phyloP scores from a whole-genome alignment of 768 basidiomycete genomes.

The Tephrocybe rancida region DNA sequence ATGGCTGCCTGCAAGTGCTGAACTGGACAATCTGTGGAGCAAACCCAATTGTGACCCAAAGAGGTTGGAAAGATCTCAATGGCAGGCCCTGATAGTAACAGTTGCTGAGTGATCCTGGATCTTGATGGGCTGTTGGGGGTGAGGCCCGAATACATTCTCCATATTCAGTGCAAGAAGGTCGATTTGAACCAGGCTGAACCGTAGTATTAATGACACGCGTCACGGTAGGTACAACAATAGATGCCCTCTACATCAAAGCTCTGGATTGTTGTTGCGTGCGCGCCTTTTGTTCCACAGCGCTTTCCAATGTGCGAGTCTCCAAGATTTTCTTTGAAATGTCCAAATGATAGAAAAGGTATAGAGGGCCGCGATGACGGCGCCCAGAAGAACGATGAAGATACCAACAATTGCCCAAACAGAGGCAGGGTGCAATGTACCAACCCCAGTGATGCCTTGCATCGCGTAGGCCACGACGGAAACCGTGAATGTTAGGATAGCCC shows the following conservation, averaged over 20 bases:
- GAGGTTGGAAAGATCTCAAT: too few relatives aligned
- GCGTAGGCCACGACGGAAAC: conserved; percentile 47
- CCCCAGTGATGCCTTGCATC: conserved; percentile 33
- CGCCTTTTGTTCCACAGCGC: conserved; percentile 15
- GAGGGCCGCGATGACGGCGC: conserved; percentile 39
- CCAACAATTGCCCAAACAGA: conserved; percentile 44
- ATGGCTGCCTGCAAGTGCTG: too few relatives aligned
- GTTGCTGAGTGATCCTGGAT: too few relatives aligned
- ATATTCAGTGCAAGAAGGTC: too few relatives aligned
- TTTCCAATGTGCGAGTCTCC: conserved; percentile 21
- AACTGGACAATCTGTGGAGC: too few relatives aligned
- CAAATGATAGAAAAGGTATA: conserved; percentile 55
- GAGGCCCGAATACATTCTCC: too few relatives aligned
- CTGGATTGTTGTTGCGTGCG: not conserved
- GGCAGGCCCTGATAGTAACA: too few relatives aligned
- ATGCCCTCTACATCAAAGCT: not conserved
- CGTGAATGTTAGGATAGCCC: conserved; percentile 54
- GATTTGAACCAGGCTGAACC: too few relatives aligned
- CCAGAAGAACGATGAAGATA: conserved; percentile 41
- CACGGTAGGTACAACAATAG: too few relatives aligned
- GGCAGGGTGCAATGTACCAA: conserved; percentile 21
- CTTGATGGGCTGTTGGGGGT: too few relatives aligned
- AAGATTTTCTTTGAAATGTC: conserved; percentile 38
- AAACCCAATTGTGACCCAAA: too few relatives aligned
- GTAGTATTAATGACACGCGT: too few relatives aligned